Percentiles rank a stretch among this genome's conserved stretches.
Conservation (phyloP, 106 monocot genomes). For the Amphibolis antarctica region DNA sequence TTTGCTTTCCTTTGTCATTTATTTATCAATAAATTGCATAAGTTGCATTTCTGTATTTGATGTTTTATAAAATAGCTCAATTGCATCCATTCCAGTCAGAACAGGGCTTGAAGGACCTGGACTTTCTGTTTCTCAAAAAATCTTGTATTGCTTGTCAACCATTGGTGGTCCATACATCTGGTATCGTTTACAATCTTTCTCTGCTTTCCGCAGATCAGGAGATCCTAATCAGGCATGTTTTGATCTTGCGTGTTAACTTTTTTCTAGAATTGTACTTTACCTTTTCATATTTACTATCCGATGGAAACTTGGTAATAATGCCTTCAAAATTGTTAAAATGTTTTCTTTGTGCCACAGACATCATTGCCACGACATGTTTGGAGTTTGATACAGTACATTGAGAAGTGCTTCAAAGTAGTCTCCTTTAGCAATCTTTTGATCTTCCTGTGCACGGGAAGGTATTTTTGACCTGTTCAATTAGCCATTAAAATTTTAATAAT, state of each 20-base stretch:
- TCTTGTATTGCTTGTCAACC: slow-evolving; percentile 75
- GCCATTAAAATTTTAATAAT: neutral
- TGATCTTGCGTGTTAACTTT: neutral
- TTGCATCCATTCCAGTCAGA: slow-evolving; percentile 47
- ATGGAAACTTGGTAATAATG: neutral
- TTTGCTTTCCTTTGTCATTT: too few relatives aligned
- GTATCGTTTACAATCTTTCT: slow-evolving; percentile 88
- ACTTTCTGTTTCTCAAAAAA: slow-evolving; percentile 81
- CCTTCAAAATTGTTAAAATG: neutral
- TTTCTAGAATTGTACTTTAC: neutral
- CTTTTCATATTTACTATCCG: neutral
- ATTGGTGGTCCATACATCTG: slow-evolving; percentile 92
- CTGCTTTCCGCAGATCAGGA: slow-evolving; percentile 95
- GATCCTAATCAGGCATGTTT: slow-evolving; percentile 76
- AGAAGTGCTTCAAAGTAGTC: slow-evolving; percentile 78
- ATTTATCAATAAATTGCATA: neutral
- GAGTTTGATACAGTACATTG: slow-evolving; percentile 54
- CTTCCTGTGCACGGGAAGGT: slow-evolving; percentile 92
- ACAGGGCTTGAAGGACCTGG: slow-evolving; percentile 96
- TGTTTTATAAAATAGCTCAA: neutral
- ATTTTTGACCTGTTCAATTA: neutral
- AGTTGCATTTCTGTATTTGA: neutral
- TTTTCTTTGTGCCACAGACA: slow-evolving; percentile 35
- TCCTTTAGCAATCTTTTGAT: slow-evolving; percentile 62
- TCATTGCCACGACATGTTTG: slow-evolving; percentile 52